A percentile compares a stretch with the other conserved stretches of the same genome.
Evolutionary conservation across 2,329 filamentous ascomycete species (phyloP).

Genomic region (Colletotrichum zoysiae): DNA sequence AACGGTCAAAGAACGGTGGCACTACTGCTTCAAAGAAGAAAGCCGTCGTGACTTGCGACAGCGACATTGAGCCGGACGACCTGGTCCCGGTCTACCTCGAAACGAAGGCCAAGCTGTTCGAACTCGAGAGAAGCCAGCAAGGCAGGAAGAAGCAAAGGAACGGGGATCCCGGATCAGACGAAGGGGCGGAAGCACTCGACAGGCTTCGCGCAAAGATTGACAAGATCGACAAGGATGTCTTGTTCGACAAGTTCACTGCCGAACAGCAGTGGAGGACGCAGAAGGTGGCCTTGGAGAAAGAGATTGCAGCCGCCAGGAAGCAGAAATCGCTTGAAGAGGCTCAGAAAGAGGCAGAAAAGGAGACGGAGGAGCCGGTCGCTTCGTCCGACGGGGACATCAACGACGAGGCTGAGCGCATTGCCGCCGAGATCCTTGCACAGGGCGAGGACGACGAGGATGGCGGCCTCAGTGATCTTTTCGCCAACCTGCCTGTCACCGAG

Average conservation of each 20-base stretch:
- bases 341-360: constrained; percentile 40
- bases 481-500: constrained; percentile 71
- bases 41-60: constrained; percentile 67
- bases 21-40: constrained; percentile 55
- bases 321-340: constrained; percentile 52
- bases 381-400: constrained; percentile 61
- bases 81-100: constrained; percentile 82
- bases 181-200: constrained; percentile 67
- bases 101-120: constrained; percentile 77
- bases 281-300: constrained; percentile 71
- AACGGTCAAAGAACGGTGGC: constrained; percentile 40
- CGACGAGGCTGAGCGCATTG: constrained; percentile 69
- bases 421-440: constrained; percentile 69
- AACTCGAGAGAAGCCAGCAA: constrained; percentile 65
- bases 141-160: constrained; percentile 58
- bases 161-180: constrained; percentile 49
- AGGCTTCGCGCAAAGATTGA: constrained; percentile 81
- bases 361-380: constrained; percentile 44
- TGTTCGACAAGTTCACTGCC: constrained; percentile 77
- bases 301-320: constrained; percentile 65
- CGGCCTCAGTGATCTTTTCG: constrained; percentile 68
- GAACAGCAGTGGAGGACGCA: constrained; percentile 74
- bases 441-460: constrained; percentile 68
- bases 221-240: constrained; percentile 80
- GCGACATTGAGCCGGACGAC: constrained; percentile 80